These are phyloP conservation scores for Exidia glandulosa DNA, from an alignment of 768 basidiomycete species.

Conservation along the genomic window DNA sequence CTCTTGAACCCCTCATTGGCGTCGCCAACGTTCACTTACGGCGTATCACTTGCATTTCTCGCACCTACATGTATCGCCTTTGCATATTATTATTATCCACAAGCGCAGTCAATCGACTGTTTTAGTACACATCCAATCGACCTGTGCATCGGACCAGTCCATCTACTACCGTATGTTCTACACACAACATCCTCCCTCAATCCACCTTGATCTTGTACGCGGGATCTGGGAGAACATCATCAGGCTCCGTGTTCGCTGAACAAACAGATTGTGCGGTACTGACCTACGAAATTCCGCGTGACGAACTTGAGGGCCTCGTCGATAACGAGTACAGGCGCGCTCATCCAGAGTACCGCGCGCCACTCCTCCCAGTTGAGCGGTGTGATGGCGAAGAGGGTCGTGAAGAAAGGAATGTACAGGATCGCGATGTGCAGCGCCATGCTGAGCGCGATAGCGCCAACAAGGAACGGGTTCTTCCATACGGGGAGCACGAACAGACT, in stretches of 20 bases:
- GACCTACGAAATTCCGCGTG: slow-evolving; percentile 39
- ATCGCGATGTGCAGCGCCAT: slow-evolving; percentile 93
- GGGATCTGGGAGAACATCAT: background rate
- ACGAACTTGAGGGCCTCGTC: slow-evolving; percentile 82
- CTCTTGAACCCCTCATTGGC: too few species aligned
- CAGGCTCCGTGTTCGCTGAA: background rate
- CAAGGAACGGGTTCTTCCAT: slow-evolving; percentile 92
- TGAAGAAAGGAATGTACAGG: slow-evolving; percentile 94
- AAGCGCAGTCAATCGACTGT: too few species aligned
- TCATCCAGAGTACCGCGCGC: slow-evolving; percentile 83
- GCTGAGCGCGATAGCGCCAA: slow-evolving; percentile 77
- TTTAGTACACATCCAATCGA: background rate
- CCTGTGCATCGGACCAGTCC: background rate
- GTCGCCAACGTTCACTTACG: too few species aligned
- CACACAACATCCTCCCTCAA: background rate
- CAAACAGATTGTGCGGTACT: background rate
- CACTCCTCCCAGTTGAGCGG: slow-evolving; percentile 93
- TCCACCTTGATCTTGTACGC: background rate
- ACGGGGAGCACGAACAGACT: slow-evolving; percentile 77
- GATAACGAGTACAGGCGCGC: slow-evolving; percentile 77
- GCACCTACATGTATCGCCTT: too few species aligned
- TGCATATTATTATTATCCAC: too few species aligned
- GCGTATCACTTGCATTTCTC: too few species aligned
- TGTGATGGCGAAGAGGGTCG: slow-evolving; percentile 83
- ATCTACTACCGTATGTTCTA: background rate